Conservation (phyloP, 208 protist genomes). For the Trypanosoma boissoni region DNA sequence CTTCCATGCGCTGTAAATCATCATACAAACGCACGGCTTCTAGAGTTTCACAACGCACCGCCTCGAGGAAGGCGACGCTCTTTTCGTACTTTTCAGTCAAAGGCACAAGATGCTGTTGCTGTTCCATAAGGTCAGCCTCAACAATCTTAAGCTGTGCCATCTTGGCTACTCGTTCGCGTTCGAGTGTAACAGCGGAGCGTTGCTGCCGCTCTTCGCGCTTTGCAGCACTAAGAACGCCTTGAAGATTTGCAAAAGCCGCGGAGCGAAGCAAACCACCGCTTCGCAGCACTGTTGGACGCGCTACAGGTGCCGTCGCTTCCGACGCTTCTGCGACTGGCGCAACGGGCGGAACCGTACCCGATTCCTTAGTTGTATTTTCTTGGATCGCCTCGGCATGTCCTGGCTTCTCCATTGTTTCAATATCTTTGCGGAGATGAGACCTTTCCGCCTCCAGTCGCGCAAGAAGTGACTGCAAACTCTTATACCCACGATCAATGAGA, state of each 20-base stretch:
- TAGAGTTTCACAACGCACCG: slow-evolving; percentile 18
- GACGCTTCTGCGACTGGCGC: not conserved
- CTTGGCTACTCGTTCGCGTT: slow-evolving; percentile 63
- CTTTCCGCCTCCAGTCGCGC: slow-evolving; percentile 40
- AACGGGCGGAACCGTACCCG: not conserved
- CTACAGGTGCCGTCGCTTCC: not conserved
- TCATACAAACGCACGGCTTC: slow-evolving; percentile 41
- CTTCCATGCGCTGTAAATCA: slow-evolving; percentile 64
- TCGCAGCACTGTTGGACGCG: not conserved
- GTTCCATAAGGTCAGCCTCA: slow-evolving; percentile 47
- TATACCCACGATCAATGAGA: slow-evolving; percentile 42
- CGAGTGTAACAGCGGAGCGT: slow-evolving; percentile 33
- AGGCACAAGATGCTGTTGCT: slow-evolving; percentile 42
- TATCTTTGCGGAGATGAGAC: slow-evolving; percentile 22
- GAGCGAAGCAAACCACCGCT: slow-evolving; percentile 40
- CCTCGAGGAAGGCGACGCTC: slow-evolving; percentile 27
- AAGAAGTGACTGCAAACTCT: slow-evolving; percentile 42
- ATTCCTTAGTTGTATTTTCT: not conserved
- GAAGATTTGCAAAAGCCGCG: slow-evolving; percentile 64
- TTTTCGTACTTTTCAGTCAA: slow-evolving; percentile 48
- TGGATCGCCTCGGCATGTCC: not conserved
- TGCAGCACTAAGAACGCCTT: slow-evolving; percentile 52
- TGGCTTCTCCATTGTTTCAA: slow-evolving; percentile 9
- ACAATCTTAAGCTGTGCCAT: slow-evolving; percentile 56
- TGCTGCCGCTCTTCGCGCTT: slow-evolving; percentile 50